phyloP scores from a whole-genome alignment of 2,329 filamentous ascomycete species.

The Bertia moriformis region DNA sequence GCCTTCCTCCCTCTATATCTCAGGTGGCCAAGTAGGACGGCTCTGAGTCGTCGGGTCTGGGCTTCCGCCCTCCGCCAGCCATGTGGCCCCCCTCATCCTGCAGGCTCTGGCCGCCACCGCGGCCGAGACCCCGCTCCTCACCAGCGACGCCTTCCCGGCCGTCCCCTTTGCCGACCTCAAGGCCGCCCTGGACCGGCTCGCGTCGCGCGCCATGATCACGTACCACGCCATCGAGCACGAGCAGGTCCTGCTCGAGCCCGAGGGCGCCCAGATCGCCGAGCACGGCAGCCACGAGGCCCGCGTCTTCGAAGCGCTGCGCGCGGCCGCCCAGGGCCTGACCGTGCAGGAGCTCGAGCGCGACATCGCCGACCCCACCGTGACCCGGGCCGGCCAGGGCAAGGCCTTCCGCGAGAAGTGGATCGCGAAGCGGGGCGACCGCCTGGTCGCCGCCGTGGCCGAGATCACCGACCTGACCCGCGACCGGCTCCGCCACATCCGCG shows the following conservation, averaged over 20 bases:
- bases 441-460: conserved; percentile 28
- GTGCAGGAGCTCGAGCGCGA: conserved; percentile 57
- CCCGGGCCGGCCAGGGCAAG: conserved; percentile 83
- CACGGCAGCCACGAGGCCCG: conserved; percentile 73
- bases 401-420: conserved; percentile 76
- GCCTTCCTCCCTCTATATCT: too few relatives aligned
- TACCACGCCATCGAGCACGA: conserved; percentile 76
- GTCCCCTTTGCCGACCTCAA: conserved; percentile 59
- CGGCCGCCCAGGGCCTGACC: conserved; percentile 65
- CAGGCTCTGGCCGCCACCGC: not conserved
- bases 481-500: conserved; percentile 59
- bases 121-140: conserved; percentile 53
- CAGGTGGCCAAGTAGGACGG: too few relatives aligned
- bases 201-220: conserved; percentile 70
- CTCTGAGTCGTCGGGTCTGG: too few relatives aligned
- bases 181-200: conserved; percentile 73
- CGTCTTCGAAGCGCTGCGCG: conserved; percentile 61
- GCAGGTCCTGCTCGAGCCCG: conserved; percentile 59
- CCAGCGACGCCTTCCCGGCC: conserved; percentile 54
- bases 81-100: not conserved
- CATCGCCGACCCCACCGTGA: conserved; percentile 59
- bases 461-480: conserved; percentile 70
- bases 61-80: too few relatives aligned
- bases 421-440: conserved; percentile 38
- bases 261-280: conserved; percentile 57